Conservation (phyloP, 2,329 filamentous ascomycete species). For the Dactylonectria macrodidyma region DNA sequence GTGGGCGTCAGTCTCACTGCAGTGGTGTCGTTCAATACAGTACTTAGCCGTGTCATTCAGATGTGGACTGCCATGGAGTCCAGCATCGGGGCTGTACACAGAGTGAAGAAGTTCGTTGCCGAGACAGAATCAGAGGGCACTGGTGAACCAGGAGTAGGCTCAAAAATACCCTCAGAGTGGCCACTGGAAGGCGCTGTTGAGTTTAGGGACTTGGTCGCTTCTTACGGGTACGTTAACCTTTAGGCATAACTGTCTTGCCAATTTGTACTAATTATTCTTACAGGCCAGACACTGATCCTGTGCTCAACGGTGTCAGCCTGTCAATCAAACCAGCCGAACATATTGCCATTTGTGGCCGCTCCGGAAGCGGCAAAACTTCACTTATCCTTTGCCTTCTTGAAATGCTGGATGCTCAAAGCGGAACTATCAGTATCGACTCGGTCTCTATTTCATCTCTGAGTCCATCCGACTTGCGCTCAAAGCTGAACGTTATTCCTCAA, state of each 20-base stretch:
- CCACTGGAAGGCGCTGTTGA: slow-evolving; percentile 32
- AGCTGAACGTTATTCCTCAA: slow-evolving; percentile 60
- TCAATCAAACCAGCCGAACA: slow-evolving; percentile 53
- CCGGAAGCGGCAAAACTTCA: slow-evolving; percentile 54
- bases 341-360: slow-evolving; percentile 61
- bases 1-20: slow-evolving; percentile 45
- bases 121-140: slow-evolving; percentile 30
- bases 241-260: not conserved
- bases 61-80: slow-evolving; percentile 51
- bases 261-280: not conserved
- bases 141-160: not conserved
- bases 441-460: slow-evolving; percentile 50
- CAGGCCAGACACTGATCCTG: slow-evolving; percentile 34
- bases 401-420: slow-evolving; percentile 57
- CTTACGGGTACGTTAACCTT: slow-evolving; percentile 39
- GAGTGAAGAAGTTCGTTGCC: slow-evolving; percentile 25
- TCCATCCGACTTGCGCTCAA: slow-evolving; percentile 50
- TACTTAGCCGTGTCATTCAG: slow-evolving; percentile 50
- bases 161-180: slow-evolving; percentile 12
- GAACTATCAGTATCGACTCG: not conserved
- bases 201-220: slow-evolving; percentile 46
- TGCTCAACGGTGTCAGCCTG: slow-evolving; percentile 50
- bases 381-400: slow-evolving; percentile 62
- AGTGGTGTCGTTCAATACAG: not conserved
- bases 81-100: slow-evolving; percentile 29